A percentile compares a stretch with the other conserved stretches of the same genome.
Conservation (phyloP, 306 rosid species). For the Cucumis melo region DNA sequence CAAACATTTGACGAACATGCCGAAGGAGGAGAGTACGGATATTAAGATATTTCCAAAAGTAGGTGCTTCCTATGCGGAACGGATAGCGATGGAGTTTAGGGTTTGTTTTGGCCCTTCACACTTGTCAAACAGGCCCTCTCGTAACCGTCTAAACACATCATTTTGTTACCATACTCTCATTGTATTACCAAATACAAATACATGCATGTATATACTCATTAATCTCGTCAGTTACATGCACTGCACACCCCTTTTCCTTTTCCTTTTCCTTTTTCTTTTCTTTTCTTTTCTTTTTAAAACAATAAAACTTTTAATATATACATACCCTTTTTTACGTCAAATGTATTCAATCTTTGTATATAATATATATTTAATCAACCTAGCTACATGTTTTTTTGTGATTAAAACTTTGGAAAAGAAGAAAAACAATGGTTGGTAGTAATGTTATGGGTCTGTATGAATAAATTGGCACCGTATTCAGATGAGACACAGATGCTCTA, state of each 20-base stretch:
- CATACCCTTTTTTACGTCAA: neutral
- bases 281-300: too few species aligned
- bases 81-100: neutral
- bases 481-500: too few species aligned
- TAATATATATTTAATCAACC: neutral
- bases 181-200: neutral
- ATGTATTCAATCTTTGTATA: neutral
- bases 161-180: neutral
- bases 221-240: neutral
- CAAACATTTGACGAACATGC: neutral
- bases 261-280: too few species aligned
- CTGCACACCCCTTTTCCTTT: neutral
- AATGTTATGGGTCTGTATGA: neutral
- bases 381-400: neutral
- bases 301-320: too few species aligned
- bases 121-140: neutral
- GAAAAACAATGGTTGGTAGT: neutral
- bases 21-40: neutral
- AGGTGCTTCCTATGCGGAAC: neutral
- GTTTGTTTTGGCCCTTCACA: too few species aligned
- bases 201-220: too few species aligned
- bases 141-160: neutral
- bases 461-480: neutral
- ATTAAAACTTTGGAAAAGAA: too few species aligned
- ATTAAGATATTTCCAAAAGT: neutral